A percentile compares a stretch with the other conserved stretches of the same genome.
Evolutionary conservation across 2,329 filamentous ascomycete genomes (phyloP).

Genomic region (Periconia macrospinosa): DNA sequence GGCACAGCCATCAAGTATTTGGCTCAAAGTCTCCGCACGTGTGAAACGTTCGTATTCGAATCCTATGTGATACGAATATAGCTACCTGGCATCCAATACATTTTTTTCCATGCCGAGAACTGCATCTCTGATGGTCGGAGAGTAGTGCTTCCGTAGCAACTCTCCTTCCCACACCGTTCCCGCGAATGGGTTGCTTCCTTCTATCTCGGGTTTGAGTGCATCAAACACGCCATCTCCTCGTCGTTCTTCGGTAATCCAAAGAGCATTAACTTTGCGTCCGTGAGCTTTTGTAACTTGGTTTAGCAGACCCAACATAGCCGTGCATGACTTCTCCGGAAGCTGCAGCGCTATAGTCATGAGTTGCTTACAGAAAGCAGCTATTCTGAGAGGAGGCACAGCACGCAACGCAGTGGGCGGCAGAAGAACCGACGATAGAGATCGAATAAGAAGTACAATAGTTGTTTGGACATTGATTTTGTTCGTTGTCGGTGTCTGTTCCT

Average conservation of each 20-base stretch:
- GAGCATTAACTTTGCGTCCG: constrained; percentile 74
- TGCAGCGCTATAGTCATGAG: constrained; percentile 81
- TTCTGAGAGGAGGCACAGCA: constrained; percentile 74
- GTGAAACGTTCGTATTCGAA: background rate
- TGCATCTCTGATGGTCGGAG: constrained; percentile 80
- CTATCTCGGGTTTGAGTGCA: constrained; percentile 68
- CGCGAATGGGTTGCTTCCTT: constrained; percentile 88
- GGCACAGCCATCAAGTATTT: background rate
- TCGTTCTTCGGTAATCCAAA: constrained; percentile 95
- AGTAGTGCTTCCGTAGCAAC: constrained; percentile 80
- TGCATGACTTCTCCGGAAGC: constrained; percentile 83
- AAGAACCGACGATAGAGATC: constrained; percentile 80
- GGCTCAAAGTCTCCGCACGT: background rate
- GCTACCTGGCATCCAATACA: constrained; percentile 30
- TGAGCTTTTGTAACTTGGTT: constrained; percentile 80
- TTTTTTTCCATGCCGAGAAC: constrained; percentile 46
- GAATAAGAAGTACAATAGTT: constrained; percentile 86
- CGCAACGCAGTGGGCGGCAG: constrained; percentile 74
- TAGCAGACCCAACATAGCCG: constrained; percentile 77
- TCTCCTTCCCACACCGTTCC: constrained; percentile 94
- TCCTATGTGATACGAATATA: background rate
- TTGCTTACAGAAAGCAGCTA: constrained; percentile 94
- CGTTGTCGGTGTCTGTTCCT: constrained; percentile 47
- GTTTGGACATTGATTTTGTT: constrained; percentile 93
- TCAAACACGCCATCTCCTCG: constrained; percentile 88